phyloP scores from a whole-genome alignment of 1,284 basidiomycete species.

The Dichomitus squalens region DNA sequence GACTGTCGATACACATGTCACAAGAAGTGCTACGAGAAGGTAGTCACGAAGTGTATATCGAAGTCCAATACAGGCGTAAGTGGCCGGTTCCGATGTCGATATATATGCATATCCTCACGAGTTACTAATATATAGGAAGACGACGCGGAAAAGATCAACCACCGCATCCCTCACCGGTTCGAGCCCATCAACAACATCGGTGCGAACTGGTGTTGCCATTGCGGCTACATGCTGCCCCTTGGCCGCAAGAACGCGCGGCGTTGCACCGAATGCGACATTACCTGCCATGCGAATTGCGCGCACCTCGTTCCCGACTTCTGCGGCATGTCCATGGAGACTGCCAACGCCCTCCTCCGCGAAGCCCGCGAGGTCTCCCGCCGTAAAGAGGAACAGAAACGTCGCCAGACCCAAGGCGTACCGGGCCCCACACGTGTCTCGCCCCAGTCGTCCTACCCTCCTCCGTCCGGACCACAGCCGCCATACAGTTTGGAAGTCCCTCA shows the following conservation, averaged over 20 bases:
- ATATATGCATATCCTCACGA: conserved; percentile 7
- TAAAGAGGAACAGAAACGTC: conserved; percentile 47
- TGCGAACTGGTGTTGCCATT: conserved; percentile 99
- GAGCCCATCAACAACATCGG: conserved; percentile 97
- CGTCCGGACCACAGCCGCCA: conserved; percentile 13
- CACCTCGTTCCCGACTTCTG: conserved; percentile 99
- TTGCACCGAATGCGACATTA: conserved; percentile 95
- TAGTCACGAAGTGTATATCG: conserved; percentile 99
- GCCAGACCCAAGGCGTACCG: conserved; percentile 26
- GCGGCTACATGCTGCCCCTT: conserved; percentile 96
- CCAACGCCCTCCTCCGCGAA: conserved; percentile 90
- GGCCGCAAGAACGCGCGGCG: conserved; percentile 96
- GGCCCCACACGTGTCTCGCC: conserved; percentile 16
- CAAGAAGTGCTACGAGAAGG: conserved; percentile 99
- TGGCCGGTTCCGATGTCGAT: conserved; percentile 21
- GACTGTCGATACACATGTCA: conserved; percentile 99
- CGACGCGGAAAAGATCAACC: conserved; percentile 99
- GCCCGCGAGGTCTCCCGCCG: conserved; percentile 71
- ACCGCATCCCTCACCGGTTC: conserved; percentile 98
- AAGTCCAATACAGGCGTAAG: conserved; percentile 93
- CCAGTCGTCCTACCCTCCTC: conserved; percentile 26
- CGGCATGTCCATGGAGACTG: conserved; percentile 99
- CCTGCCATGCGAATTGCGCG: conserved; percentile 97
- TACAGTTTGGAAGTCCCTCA: conserved; percentile 8
- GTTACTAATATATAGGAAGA: conserved; percentile 63